Evolutionary conservation across 1,139 yeast genomes (phyloP).

Genomic region (Wickerhamomyces sp.): DNA sequence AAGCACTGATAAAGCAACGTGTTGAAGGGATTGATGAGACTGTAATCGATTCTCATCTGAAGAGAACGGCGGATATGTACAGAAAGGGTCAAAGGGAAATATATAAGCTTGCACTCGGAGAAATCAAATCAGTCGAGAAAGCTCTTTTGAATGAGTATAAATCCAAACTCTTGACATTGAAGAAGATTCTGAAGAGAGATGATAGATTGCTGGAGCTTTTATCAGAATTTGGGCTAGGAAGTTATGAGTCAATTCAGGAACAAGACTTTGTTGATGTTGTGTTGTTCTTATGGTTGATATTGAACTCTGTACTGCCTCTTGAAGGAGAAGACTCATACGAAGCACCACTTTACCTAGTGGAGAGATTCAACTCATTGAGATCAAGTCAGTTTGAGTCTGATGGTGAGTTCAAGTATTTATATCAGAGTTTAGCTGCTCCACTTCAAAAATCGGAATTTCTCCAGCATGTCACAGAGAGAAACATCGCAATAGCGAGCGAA

Average conservation of each 20-base stretch:
- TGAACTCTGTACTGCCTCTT: constrained; percentile 4
- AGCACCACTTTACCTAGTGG: constrained; percentile 13
- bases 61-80: constrained; percentile 12
- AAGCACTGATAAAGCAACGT: constrained; percentile 4
- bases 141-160: constrained; percentile 13
- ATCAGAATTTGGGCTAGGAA: constrained; percentile 4
- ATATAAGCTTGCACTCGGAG: constrained; percentile 10
- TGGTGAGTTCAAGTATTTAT: constrained; percentile 1
- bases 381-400: background rate
- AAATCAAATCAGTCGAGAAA: constrained; percentile 18
- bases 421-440: constrained; percentile 1
- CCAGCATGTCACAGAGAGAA: constrained; percentile 6
- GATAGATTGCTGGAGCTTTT: constrained; percentile 7
- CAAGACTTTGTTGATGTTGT: constrained; percentile 13
- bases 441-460: too few species aligned
- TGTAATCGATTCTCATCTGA: constrained; percentile 3
- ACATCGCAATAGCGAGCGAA: constrained; percentile 13
- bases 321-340: constrained; percentile 3
- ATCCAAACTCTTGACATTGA: constrained; percentile 12
- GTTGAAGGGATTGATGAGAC: background rate
- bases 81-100: constrained; percentile 18
- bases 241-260: constrained; percentile 10
- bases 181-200: constrained; percentile 21
- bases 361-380: constrained; percentile 2
- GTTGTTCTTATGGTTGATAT: constrained; percentile 17